A percentile compares a stretch with the other conserved stretches of the same genome.
Evolutionary conservation across 257 asterid genomes (phyloP).

Genomic region (Gentiana straminea): DNA sequence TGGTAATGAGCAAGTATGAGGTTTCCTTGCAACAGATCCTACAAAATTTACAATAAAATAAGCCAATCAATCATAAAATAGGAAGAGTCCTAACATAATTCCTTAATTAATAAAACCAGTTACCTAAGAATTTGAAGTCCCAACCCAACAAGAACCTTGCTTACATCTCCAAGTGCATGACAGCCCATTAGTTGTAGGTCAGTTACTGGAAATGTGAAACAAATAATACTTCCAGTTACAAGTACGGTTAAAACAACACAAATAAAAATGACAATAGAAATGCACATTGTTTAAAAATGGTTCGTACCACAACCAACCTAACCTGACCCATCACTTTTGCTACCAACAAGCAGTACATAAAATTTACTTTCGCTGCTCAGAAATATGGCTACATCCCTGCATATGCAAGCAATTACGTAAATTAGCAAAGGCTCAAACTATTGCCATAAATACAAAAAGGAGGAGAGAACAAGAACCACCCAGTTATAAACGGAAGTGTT

Average conservation of each 20-base stretch:
- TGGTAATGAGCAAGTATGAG: conserved; percentile 30
- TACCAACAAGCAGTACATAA: conserved; percentile 21
- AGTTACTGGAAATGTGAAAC: conserved; percentile 18
- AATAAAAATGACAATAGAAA: conserved; percentile 10
- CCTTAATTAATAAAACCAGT: conserved; percentile 9
- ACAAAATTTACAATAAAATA: conserved; percentile 8
- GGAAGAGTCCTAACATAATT: background rate
- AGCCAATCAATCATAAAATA: conserved; percentile 11
- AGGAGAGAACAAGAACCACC: no score
- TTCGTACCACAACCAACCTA: conserved; percentile 60
- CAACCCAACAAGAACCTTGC: conserved; percentile 30
- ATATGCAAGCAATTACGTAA: background rate
- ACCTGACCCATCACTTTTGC: conserved; percentile 48
- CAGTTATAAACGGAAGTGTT: no score
- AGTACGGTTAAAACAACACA: background rate
- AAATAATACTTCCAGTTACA: background rate
- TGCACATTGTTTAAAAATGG: conserved; percentile 21
- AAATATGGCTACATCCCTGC: conserved; percentile 33
- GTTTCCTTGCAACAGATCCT: conserved; percentile 31
- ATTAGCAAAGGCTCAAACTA: background rate
- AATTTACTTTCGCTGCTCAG: conserved; percentile 31
- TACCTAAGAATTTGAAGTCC: conserved; percentile 41
- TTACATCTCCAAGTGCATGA: conserved; percentile 22
- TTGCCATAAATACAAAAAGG: no score
- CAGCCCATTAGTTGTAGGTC: conserved; percentile 27